Percentiles rank a stretch among this genome's conserved stretches.
phyloP scores from a whole-genome alignment of 768 basidiomycete genomes.

The Suillus cothurnatus region DNA sequence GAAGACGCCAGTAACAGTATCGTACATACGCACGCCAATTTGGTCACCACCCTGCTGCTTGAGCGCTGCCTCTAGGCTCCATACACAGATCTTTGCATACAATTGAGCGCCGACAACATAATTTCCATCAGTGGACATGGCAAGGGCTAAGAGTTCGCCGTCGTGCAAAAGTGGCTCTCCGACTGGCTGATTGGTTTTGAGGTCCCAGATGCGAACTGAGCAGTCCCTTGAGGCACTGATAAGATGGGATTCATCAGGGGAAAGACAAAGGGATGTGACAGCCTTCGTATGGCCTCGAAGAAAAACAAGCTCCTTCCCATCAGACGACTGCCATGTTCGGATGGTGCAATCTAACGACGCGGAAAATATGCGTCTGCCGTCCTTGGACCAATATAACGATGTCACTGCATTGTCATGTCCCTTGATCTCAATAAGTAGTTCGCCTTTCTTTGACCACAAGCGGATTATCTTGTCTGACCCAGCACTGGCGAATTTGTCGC shows the following conservation, averaged over 20 bases:
- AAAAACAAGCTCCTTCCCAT: not conserved
- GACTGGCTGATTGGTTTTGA: not conserved
- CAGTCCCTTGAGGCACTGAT: constrained; percentile 2
- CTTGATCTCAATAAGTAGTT: not conserved
- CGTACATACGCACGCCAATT: not conserved
- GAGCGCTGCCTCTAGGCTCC: not conserved
- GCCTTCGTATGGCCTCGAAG: not conserved
- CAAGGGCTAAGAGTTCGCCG: not conserved
- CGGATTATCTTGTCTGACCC: not conserved
- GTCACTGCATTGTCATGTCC: not conserved
- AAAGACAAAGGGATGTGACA: not conserved
- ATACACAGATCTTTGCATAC: constrained; percentile 1
- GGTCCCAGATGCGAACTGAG: not conserved
- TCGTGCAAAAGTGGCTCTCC: constrained; percentile 1
- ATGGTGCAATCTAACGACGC: not conserved
- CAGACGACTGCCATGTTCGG: not conserved
- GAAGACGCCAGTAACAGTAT: not conserved
- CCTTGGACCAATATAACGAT: not conserved
- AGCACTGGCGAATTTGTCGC: not conserved
- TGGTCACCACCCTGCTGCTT: not conserved
- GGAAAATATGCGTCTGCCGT: not conserved
- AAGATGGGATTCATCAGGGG: not conserved
- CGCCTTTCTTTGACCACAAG: constrained; percentile 2
- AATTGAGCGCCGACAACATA: not conserved
- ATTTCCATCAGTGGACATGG: not conserved